Conservation (phyloP, 1,284 basidiomycete genomes). For the Gomphus bonarii region DNA sequence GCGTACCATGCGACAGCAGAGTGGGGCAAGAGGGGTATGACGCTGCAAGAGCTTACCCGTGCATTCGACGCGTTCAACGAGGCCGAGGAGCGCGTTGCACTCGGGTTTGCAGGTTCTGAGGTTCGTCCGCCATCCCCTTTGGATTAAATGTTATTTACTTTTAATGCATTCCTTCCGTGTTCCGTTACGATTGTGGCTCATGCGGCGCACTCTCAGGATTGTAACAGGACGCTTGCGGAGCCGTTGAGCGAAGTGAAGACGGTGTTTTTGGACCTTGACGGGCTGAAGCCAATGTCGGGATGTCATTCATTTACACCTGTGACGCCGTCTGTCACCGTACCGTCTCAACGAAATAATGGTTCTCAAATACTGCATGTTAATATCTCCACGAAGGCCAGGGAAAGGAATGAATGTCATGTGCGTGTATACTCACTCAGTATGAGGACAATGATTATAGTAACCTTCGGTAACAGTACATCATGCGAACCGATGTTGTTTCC, state of each 20-base stretch:
- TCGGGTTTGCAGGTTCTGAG: constrained; percentile 3
- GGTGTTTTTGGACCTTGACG: not conserved
- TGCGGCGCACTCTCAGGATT: too few relatives aligned
- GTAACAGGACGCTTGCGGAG: not conserved
- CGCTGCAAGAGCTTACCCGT: constrained; percentile 1
- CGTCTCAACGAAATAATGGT: not conserved
- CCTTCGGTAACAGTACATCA: not conserved
- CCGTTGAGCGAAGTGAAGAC: not conserved
- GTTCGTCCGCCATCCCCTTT: not conserved
- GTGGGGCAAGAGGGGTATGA: constrained; percentile 1
- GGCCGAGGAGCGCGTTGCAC: not conserved
- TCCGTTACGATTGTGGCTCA: too few relatives aligned
- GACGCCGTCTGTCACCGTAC: not conserved
- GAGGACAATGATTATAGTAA: not conserved
- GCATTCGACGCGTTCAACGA: constrained; percentile 7
- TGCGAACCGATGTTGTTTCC: not conserved
- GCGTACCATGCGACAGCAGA: constrained; percentile 1
- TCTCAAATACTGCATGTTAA: not conserved
- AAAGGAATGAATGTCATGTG: not conserved
- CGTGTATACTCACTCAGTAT: not conserved
- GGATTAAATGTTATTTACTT: not conserved
- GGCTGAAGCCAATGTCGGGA: not conserved
- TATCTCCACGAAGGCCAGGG: not conserved
- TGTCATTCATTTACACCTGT: not conserved
- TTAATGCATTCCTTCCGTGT: not conserved